These are phyloP conservation scores for Ulmus americana DNA, from an alignment of 331 rosid genomes.

Conservation along the genomic window DNA sequence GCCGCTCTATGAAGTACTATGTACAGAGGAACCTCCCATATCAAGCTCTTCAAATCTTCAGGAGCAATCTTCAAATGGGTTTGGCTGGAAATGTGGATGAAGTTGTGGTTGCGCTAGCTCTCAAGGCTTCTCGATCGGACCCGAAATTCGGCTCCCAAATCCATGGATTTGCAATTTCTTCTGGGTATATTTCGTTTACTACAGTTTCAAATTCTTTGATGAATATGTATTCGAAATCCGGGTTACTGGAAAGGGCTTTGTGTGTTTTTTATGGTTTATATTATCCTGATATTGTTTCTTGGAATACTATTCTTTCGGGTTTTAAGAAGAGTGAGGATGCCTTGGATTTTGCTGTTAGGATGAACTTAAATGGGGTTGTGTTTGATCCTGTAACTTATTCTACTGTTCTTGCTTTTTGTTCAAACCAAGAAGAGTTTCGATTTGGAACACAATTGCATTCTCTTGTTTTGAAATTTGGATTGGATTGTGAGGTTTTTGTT, in stretches of 20 bases:
- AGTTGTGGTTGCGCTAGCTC: slow-evolving; percentile 50
- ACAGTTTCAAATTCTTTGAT: slow-evolving; percentile 69
- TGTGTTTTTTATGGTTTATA: slow-evolving; percentile 49
- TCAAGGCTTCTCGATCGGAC: slow-evolving; percentile 70
- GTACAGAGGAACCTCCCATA: slow-evolving; percentile 41
- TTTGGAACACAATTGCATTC: slow-evolving; percentile 70
- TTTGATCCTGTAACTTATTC: slow-evolving; percentile 67
- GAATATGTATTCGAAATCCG: slow-evolving; percentile 75
- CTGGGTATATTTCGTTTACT: slow-evolving; percentile 42
- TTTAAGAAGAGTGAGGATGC: slow-evolving; percentile 54
- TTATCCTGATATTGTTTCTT: slow-evolving; percentile 62
- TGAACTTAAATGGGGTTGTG: slow-evolving; percentile 49
- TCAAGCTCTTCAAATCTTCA: slow-evolving; percentile 49
- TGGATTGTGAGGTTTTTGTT: slow-evolving; percentile 52
- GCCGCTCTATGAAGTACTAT: slow-evolving; percentile 38
- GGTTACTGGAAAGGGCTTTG: slow-evolving; percentile 41
- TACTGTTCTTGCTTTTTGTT: slow-evolving; percentile 59
- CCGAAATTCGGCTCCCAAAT: slow-evolving; percentile 47
- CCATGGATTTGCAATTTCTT: slow-evolving; percentile 47
- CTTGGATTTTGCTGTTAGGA: slow-evolving; percentile 46
- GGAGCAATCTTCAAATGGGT: slow-evolving; percentile 31
- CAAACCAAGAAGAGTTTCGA: slow-evolving; percentile 37
- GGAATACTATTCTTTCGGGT: slow-evolving; percentile 85
- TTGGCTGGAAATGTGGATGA: slow-evolving; percentile 36
- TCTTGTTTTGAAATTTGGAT: slow-evolving; percentile 49